phyloP scores from a whole-genome alignment of 176 grass and related monocot genomes.

The Oropetium thomaeum region DNA sequence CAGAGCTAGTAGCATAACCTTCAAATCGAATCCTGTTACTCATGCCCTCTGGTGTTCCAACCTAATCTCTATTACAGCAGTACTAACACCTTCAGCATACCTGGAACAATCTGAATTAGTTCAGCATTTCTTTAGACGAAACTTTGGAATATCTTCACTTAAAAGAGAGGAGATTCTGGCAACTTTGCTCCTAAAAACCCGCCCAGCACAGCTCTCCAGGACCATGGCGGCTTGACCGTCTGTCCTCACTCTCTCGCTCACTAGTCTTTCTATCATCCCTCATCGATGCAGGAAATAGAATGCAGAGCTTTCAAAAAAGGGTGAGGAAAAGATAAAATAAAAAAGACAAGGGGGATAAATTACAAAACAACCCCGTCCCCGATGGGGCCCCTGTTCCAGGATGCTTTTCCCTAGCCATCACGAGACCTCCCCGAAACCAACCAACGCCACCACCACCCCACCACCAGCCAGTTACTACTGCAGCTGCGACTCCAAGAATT shows the following conservation, averaged over 20 bases:
- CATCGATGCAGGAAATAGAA: constrained; percentile 32
- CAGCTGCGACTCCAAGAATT: constrained; percentile 26
- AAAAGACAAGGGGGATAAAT: constrained; percentile 43
- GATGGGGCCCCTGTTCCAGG: constrained; percentile 30
- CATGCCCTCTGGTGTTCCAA: too few species aligned
- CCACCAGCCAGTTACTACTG: constrained; percentile 32
- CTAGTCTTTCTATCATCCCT: not conserved
- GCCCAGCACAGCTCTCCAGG: constrained; percentile 24
- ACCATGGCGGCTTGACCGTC: constrained; percentile 5
- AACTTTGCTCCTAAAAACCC: constrained; percentile 22
- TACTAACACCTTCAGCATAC: not conserved
- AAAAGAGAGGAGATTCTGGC: constrained; percentile 5
- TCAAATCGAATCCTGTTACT: too few species aligned
- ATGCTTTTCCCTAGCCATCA: constrained; percentile 56
- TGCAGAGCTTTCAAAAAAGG: constrained; percentile 39
- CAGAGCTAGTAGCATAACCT: too few species aligned
- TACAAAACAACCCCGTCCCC: constrained; percentile 30
- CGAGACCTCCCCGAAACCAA: constrained; percentile 35
- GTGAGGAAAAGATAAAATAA: not conserved
- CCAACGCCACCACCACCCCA: constrained; percentile 35
- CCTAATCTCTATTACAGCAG: not conserved
- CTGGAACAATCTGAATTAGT: too few species aligned
- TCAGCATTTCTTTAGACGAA: not conserved
- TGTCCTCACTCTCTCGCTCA: constrained; percentile 22
- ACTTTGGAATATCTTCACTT: not conserved